Evolutionary conservation across 768 basidiomycete species (phyloP), one percentile per base, ranked within the genome.

Genomic region (Trametes elegans): DNA sequence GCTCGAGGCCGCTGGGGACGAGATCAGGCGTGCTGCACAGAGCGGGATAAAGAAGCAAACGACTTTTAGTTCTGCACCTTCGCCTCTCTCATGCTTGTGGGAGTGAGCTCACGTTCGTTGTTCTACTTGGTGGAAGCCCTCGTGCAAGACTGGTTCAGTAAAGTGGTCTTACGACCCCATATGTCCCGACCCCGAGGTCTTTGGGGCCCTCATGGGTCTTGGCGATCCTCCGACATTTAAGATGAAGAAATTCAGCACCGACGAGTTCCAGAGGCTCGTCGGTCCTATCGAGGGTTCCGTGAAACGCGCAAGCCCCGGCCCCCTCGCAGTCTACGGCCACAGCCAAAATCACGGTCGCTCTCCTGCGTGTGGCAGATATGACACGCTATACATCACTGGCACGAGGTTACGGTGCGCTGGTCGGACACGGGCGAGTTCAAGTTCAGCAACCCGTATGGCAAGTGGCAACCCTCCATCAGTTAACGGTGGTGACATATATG

Each of bases 11-110:
- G 77, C 75, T 3, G 76, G 75, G 0, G 74, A 73, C 58, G 81
- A 78, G 57, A 65, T 82, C 16, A 61, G 72, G 23, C 73, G 70
- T 54, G 76, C 76, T 40, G 74, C 71, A 21, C 68, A 71, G 21
- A 79, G 76, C 60, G 79, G 79, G 0, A 82, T 83, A 49, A 73
- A 60, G 59, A 79, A 80, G 56, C 77, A 81, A 67, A 78, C 82
- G 78, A 64, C 57, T 11, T 74, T 75, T 49, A 42, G 68, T 69
- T 39, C 26, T 16, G n/a, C 34, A 13, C 27, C 21, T 9, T 38
- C n/a, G 18, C 14, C 3, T 6, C 2, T 39, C 47, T 43, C n/a
- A 41, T 57, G 27, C 38, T 7, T 13, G 9, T 31, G n/a, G n/a
- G n/a, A n/a, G n/a, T n/a, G n/a, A n/a, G n/a, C n/a, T n/a, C n/a